Evolutionary conservation across 1,139 yeast genomes (phyloP), one percentile per base, ranked within the genome.

Genomic region (Arxiozyma telluris): DNA sequence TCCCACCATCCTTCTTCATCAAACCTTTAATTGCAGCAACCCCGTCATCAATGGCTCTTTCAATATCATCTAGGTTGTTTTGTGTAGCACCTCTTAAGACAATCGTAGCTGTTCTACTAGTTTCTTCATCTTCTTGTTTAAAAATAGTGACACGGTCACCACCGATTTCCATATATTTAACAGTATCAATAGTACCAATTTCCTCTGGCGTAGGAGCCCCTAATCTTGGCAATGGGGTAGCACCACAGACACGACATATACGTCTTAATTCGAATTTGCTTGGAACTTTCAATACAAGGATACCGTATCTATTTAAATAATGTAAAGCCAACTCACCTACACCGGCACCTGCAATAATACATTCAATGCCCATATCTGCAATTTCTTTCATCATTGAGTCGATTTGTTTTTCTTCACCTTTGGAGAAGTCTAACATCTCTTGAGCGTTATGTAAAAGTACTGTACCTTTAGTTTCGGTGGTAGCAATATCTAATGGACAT

Each of bases 171-270:
- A 81, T 80, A 23, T 96, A 87, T 74, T 88, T 96, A 52, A 94
- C 93, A 30, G 85, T 72, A 70, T 93, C 98, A 59, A 93, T 81
- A 48, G 79, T 71, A 55, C 98, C 98, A 78, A 87, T 80, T 73
- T 93, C 98, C 66, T 91, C 96, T 17, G 96, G 93, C 75, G 87
- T 82, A 63, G 98, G 98, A 0, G 96, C 96, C 60, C 96, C 97
- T 56, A 94, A 78, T 72, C 97, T 80, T 53, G 97, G 95, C 67
- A 91, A 77, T 55, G 98, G 97, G 22, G 97, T 87, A 47, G 98
- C 98, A 51, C 98, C 98, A 74, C 97, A 91, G 21, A 93, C 98
- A 69, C 96, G 86, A 67, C 96, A 87, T 57, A 93, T 76, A 71
- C 98, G 84, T 75, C 98, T 84, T 59, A 93, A 75, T 68, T 93